Percentiles rank a stretch among this genome's conserved stretches.
Evolutionary conservation across 495 filamentous ascomycete genomes (phyloP).

Genomic region (Neurospora sp.): DNA sequence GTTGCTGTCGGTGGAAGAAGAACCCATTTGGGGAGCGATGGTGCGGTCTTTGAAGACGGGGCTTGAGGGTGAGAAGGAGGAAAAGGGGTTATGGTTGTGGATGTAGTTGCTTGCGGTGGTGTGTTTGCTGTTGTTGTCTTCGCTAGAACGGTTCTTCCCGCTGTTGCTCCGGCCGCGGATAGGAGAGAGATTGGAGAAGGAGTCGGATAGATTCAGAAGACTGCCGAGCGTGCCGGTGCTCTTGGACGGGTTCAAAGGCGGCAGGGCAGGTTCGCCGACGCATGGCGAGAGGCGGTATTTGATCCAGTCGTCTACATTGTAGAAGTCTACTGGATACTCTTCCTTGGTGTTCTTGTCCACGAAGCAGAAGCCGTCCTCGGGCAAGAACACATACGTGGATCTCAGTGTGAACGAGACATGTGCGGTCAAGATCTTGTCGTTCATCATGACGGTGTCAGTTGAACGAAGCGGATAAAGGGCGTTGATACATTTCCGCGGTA

Average conservation of each 20-base stretch:
- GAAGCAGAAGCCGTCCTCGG: constrained; percentile 83
- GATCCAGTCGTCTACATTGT: constrained; percentile 68
- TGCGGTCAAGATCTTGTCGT: constrained; percentile 81
- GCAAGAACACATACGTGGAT: constrained; percentile 47
- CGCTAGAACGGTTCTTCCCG: constrained; percentile 6
- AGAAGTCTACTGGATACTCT: constrained; percentile 78
- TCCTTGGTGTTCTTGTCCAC: constrained; percentile 74
- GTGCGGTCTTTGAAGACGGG: constrained; percentile 30
- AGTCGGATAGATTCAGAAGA: constrained; percentile 29
- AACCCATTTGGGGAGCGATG: constrained; percentile 39
- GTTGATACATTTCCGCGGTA: too few species aligned
- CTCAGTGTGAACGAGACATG: constrained; percentile 27
- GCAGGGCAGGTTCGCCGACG: constrained; percentile 50
- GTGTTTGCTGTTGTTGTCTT: neutral
- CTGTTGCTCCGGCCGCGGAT: constrained; percentile 19
- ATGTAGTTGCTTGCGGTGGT: neutral
- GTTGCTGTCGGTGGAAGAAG: constrained; percentile 30
- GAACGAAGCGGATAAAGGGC: too few species aligned
- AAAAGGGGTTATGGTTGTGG: neutral
- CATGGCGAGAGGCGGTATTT: constrained; percentile 72
- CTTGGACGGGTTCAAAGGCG: constrained; percentile 25
- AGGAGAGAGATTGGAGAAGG: constrained; percentile 9
- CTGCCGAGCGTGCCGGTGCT: constrained; percentile 24
- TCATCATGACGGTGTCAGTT: constrained; percentile 57
- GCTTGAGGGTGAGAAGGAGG: neutral